Percentiles rank a stretch among this genome's conserved stretches.
These are phyloP conservation scores for Linderina pennispora DNA, from an alignment of 192 early-diverging fungal genomes.

Conservation along the genomic window DNA sequence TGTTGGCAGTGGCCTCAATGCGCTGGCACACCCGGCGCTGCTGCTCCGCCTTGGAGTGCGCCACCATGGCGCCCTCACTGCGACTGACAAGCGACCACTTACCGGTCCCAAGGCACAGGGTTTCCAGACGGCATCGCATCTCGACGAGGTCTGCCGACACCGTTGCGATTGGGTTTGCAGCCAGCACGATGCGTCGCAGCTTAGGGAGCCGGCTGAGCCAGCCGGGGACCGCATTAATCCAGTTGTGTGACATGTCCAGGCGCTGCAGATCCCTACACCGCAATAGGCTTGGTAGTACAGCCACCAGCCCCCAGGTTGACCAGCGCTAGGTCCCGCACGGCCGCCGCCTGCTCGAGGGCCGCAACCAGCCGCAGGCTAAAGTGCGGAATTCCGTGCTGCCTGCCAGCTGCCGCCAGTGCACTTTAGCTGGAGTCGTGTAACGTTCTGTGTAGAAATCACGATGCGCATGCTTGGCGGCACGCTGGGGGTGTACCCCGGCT, in stretches of 20 bases:
- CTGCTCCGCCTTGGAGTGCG: constrained; percentile 12
- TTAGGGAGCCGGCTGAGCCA: constrained; percentile 24
- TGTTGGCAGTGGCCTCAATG: constrained; percentile 21
- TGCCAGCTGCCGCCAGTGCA: constrained; percentile 28
- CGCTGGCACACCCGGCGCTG: constrained; percentile 12
- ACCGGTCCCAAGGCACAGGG: constrained; percentile 24
- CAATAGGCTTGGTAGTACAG: constrained; percentile 12
- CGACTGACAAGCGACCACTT: constrained; percentile 30
- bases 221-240: constrained; percentile 30
- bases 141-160: constrained; percentile 40
- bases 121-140: constrained; percentile 34
- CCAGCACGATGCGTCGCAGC: constrained; percentile 31
- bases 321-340: constrained; percentile 24
- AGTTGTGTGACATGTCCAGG: constrained; percentile 48
- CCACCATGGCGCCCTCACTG: constrained; percentile 6
- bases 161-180: constrained; percentile 31
- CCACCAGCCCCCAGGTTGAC: constrained; percentile 37
- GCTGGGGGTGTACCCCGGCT: constrained; percentile 16
- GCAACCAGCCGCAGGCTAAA: constrained; percentile 26
- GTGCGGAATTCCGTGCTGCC: constrained; percentile 21
- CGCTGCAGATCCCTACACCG: constrained; percentile 21
- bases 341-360: constrained; percentile 15
- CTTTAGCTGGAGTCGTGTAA: constrained; percentile 24
- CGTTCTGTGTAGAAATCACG: constrained; percentile 10
- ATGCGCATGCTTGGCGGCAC: constrained; percentile 25